Evolutionary conservation across 345 rosid species (phyloP).

Genomic region (Populus simonii): DNA sequence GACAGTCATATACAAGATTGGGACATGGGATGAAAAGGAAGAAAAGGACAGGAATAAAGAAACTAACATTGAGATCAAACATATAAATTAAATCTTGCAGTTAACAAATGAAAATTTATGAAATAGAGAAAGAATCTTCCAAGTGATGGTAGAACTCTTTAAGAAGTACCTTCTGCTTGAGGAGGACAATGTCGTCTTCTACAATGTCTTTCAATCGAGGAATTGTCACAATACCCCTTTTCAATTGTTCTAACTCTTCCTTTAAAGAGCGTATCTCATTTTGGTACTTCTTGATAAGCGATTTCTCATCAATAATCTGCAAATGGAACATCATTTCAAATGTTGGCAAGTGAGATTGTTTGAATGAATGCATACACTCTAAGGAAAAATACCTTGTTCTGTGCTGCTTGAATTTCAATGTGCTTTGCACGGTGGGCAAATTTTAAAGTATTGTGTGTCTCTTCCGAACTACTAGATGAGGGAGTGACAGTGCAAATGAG

Average conservation of each 20-base stretch:
- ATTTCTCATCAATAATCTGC: constrained; percentile 98
- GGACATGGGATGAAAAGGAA: neutral
- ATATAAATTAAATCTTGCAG: constrained; percentile 7
- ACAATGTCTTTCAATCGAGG: constrained; percentile 60
- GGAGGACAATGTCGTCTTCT: constrained; percentile 75
- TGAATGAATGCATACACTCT: neutral
- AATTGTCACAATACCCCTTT: constrained; percentile 70
- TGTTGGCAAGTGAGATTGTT: neutral
- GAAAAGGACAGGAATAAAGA: neutral
- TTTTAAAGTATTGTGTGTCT: constrained; percentile 96
- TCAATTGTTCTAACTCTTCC: constrained; percentile 92
- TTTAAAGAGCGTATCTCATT: constrained; percentile 82
- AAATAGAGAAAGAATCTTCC: neutral
- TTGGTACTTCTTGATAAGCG: constrained; percentile 96
- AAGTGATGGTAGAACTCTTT: neutral
- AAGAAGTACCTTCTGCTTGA: constrained; percentile 82
- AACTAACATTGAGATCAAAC: constrained; percentile 3
- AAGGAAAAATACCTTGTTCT: constrained; percentile 66
- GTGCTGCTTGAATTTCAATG: constrained; percentile 93
- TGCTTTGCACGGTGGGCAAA: constrained; percentile 99
- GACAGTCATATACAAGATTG: neutral
- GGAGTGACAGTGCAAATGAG: constrained; percentile 99
- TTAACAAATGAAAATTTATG: neutral
- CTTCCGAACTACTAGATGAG: constrained; percentile 91
- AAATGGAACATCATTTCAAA: constrained; percentile 23